Percentiles rank a stretch among this genome's conserved stretches.
Evolutionary conservation across 768 basidiomycete genomes (phyloP).

Genomic region (Nidularia pulvinata): DNA sequence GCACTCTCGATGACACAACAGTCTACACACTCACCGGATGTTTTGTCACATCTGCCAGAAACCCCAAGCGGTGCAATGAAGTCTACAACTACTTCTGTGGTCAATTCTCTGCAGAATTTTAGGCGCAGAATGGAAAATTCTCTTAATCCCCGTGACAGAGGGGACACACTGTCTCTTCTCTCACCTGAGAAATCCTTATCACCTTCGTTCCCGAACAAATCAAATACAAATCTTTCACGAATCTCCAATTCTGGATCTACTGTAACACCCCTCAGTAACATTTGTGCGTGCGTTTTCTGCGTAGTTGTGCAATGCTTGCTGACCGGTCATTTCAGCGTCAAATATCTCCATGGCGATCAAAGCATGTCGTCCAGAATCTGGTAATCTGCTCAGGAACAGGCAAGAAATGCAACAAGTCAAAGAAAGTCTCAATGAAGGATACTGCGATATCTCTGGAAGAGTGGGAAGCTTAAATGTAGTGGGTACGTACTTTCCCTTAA

Average conservation of each 20-base stretch:
- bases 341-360: conserved; percentile 74
- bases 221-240: not conserved
- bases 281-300: conserved; percentile 25
- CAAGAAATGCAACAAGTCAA: conserved; percentile 71
- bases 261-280: conserved; percentile 39
- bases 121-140: not conserved
- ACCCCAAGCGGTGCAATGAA: not conserved
- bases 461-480: conserved; percentile 57
- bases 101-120: not conserved
- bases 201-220: no score
- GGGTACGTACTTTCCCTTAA: conserved; percentile 36
- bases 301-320: conserved; percentile 2
- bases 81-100: not conserved
- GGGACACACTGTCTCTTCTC: no score
- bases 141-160: conserved; percentile 3
- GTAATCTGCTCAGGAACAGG: conserved; percentile 58
- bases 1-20: no score
- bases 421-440: conserved; percentile 78
- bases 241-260: conserved; percentile 2
- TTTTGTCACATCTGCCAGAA: not conserved
- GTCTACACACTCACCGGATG: not conserved
- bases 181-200: no score
- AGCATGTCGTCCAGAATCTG: conserved; percentile 71
- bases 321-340: conserved; percentile 36
- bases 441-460: conserved; percentile 76